phyloP scores from a whole-genome alignment of 441 rosid genomes.

The Metrosideros polymorpha region DNA sequence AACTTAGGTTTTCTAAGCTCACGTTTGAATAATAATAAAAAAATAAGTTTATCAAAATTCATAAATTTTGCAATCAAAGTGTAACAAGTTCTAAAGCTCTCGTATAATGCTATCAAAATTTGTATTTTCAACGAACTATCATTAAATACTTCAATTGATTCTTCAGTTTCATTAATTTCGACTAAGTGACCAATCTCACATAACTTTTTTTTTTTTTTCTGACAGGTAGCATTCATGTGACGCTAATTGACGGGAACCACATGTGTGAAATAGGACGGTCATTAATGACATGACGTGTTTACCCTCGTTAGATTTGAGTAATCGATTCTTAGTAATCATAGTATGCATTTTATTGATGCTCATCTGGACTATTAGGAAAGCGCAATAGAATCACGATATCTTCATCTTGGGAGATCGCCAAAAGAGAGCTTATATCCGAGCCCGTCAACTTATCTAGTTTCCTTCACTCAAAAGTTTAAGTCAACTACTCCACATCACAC shows the following conservation, averaged over 20 bases:
- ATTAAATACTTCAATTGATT: not conserved
- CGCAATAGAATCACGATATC: too few species aligned
- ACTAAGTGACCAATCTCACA: not conserved
- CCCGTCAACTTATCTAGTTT: too few species aligned
- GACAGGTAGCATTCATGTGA: not conserved
- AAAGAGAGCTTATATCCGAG: too few species aligned
- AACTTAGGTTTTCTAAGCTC: not conserved
- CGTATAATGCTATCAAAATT: not conserved
- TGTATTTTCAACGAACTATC: not conserved
- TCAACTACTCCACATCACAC: too few species aligned
- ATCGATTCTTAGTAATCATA: too few species aligned
- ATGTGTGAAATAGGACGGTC: too few species aligned
- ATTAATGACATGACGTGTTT: too few species aligned
- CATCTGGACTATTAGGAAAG: too few species aligned
- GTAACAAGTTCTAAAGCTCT: not conserved
- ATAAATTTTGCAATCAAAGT: not conserved
- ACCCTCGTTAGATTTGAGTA: too few species aligned
- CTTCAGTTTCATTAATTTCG: not conserved
- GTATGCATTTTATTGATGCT: too few species aligned
- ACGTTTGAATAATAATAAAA: not conserved
- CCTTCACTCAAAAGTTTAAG: too few species aligned
- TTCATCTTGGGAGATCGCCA: too few species aligned
- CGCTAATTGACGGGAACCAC: not conserved
- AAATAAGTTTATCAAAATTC: not conserved
- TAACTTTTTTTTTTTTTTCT: not conserved